Evolutionary conservation across 164 flowering plant species (phyloP).

Genomic region (Magnolia changhungtana): DNA sequence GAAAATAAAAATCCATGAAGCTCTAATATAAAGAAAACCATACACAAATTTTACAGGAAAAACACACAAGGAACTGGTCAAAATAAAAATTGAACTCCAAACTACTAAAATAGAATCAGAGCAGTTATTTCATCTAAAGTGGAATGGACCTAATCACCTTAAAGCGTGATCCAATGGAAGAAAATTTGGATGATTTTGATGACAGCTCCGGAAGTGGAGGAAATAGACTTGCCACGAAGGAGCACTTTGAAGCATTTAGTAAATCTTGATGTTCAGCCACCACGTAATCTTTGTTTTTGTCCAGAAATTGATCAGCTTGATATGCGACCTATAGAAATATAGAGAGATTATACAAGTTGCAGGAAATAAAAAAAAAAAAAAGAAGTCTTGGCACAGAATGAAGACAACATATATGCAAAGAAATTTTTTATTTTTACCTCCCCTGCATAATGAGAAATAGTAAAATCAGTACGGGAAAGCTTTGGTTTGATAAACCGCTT

Average conservation of each 20-base stretch:
- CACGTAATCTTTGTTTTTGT: constrained; percentile 95
- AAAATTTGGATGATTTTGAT: constrained; percentile 81
- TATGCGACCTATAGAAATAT: constrained; percentile 57
- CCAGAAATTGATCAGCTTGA: constrained; percentile 80
- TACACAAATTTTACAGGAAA: neutral
- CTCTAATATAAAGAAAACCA: neutral
- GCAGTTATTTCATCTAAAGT: neutral
- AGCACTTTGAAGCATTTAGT: constrained; percentile 67
- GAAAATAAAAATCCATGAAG: neutral
- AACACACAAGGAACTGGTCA: neutral
- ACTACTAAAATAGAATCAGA: neutral
- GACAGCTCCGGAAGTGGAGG: constrained; percentile 78
- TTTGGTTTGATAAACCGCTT: constrained; percentile 94
- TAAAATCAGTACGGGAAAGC: constrained; percentile 92
- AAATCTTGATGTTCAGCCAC: constrained; percentile 96
- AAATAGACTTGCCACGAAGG: constrained; percentile 75
- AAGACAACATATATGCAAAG: neutral
- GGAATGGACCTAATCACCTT: constrained; percentile 41
- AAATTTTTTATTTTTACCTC: constrained; percentile 48
- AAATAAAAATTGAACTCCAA: constrained; percentile 4
- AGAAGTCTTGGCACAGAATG: neutral
- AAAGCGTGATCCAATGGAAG: constrained; percentile 91
- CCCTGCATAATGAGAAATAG: constrained; percentile 92
- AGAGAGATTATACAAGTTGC: neutral
- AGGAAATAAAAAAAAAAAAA: neutral